A percentile compares a stretch with the other conserved stretches of the same genome.
These are phyloP conservation scores for Solanum gandarillasii DNA, from an alignment of 257 asterid species.

Conservation along the genomic window DNA sequence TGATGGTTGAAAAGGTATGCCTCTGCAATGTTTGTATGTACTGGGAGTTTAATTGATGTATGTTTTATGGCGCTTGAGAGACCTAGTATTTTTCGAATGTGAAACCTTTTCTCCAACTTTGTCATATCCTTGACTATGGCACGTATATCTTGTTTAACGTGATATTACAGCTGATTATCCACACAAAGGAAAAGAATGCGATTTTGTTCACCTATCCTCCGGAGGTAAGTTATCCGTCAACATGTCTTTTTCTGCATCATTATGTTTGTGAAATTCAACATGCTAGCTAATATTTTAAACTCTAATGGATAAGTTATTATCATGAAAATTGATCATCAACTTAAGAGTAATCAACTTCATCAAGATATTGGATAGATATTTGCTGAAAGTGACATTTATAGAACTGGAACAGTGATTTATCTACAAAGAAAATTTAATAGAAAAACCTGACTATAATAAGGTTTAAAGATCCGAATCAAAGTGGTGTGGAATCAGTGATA, in stretches of 20 bases:
- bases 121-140: constrained; percentile 44
- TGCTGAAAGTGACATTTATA: not conserved
- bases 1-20: not conserved
- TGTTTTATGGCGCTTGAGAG: not conserved
- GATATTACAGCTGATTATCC: constrained; percentile 53
- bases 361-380: not conserved
- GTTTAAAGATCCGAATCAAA: not conserved
- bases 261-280: not conserved
- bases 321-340: not conserved
- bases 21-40: not conserved
- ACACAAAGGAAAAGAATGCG: constrained; percentile 77
- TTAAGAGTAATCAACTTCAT: not conserved
- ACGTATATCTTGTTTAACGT: constrained; percentile 77
- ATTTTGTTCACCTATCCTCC: constrained; percentile 86
- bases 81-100: not conserved
- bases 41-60: not conserved
- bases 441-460: not conserved
- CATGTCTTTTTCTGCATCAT: not conserved
- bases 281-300: not conserved
- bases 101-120: not conserved
- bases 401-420: not conserved
- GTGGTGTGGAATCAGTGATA: not conserved
- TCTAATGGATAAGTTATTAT: not conserved
- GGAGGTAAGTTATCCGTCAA: constrained; percentile 39
- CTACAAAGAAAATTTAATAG: not conserved